Evolutionary conservation across 495 filamentous ascomycete genomes (phyloP).

Genomic region (Aspergillus conjunctus): DNA sequence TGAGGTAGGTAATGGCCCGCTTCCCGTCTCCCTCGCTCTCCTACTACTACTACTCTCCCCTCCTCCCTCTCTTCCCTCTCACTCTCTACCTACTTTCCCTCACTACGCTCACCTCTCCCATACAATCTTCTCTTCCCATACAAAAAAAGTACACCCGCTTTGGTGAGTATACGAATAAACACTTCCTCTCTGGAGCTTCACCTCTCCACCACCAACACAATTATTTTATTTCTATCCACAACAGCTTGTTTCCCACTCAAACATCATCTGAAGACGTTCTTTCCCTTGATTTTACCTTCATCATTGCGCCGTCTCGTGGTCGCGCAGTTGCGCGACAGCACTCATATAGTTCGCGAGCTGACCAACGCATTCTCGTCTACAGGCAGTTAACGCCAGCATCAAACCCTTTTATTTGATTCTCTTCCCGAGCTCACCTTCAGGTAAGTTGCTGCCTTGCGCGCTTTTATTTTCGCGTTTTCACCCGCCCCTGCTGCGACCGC

Average conservation of each 20-base stretch:
- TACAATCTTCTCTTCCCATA: conserved; percentile 62
- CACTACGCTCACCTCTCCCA: conserved; percentile 54
- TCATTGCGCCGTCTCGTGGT: conserved; percentile 34
- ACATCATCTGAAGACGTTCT: conserved; percentile 23
- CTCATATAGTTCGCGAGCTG: conserved; percentile 27
- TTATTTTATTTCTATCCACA: conserved; percentile 24
- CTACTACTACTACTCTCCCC: conserved; percentile 58
- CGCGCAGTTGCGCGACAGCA: conserved; percentile 28
- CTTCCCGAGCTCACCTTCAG: conserved; percentile 18
- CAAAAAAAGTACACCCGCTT: conserved; percentile 48
- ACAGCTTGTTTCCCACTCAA: conserved; percentile 24
- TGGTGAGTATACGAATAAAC: conserved; percentile 39
- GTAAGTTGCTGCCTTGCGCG: conserved; percentile 26
- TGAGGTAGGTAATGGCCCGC: conserved; percentile 31
- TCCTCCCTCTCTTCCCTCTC: conserved; percentile 40
- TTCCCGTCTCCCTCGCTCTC: conserved; percentile 42
- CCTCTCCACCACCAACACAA: conserved; percentile 40
- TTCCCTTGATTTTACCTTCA: conserved; percentile 30
- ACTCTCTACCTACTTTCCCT: conserved; percentile 47
- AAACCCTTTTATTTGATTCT: conserved; percentile 15
- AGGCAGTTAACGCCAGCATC: conserved; percentile 19
- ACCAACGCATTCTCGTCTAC: conserved; percentile 20
- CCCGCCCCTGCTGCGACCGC: conserved; percentile 31
- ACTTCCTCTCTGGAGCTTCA: conserved; percentile 24
- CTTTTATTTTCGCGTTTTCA: conserved; percentile 24